Percentiles rank a stretch among this genome's conserved stretches.
These are phyloP conservation scores for Conidiobolus coronatus DNA, from an alignment of 371 early-diverging fungal genomes.

Conservation along the genomic window DNA sequence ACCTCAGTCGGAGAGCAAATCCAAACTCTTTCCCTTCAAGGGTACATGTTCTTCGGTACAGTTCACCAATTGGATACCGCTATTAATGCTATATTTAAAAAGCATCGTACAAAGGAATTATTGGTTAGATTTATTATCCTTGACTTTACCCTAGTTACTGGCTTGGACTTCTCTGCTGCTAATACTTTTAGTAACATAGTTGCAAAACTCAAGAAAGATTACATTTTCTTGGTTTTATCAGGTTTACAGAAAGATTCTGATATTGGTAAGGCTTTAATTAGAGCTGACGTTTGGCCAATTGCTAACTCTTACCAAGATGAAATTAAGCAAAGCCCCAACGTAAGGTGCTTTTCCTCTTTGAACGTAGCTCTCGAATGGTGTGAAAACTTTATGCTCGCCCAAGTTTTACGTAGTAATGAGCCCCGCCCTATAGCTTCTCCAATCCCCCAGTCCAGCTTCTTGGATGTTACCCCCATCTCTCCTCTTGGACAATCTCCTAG, in stretches of 20 bases:
- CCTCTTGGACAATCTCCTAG: background rate
- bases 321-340: constrained; percentile 8
- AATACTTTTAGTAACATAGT: constrained; percentile 81
- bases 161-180: constrained; percentile 85
- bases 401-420: no score
- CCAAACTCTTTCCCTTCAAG: constrained; percentile 69
- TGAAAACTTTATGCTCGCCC: constrained; percentile 52
- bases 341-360: constrained; percentile 48
- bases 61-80: constrained; percentile 62
- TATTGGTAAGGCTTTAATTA: constrained; percentile 42
- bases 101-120: constrained; percentile 2
- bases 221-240: constrained; percentile 68
- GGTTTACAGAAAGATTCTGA: constrained; percentile 38
- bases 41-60: constrained; percentile 87
- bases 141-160: constrained; percentile 69
- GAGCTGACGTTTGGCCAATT: constrained; percentile 47
- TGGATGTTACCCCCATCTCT: no score
- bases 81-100: constrained; percentile 35
- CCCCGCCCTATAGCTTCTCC: no score
- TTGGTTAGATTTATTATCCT: constrained; percentile 65
- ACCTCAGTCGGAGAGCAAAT: constrained; percentile 66
- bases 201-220: constrained; percentile 33
- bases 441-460: no score
- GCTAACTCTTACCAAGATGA: constrained; percentile 9
- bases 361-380: constrained; percentile 88